Percentiles rank a stretch among this genome's conserved stretches.
These are phyloP conservation scores for Oryza punctata DNA, from an alignment of 176 grass and related monocot genomes.

Conservation along the genomic window DNA sequence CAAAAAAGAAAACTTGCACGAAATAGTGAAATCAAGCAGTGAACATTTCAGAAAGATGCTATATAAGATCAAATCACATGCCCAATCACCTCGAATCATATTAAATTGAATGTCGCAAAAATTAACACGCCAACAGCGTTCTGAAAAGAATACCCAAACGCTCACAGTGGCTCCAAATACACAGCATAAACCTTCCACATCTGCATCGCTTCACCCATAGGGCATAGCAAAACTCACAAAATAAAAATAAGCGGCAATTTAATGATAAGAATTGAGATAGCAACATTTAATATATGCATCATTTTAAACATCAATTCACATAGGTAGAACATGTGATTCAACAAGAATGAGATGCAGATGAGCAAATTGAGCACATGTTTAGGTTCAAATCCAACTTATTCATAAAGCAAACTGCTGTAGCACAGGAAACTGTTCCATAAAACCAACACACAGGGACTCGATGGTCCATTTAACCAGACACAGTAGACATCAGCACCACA, in stretches of 20 bases:
- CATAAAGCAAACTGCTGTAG: not conserved
- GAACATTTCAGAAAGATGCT: too few relatives aligned
- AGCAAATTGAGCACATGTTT: not conserved
- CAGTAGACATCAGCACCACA: not conserved
- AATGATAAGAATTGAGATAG: too few relatives aligned
- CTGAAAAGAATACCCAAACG: too few relatives aligned
- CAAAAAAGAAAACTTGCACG: too few relatives aligned
- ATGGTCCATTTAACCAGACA: not conserved
- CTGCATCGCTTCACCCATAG: not conserved
- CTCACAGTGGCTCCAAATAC: too few relatives aligned
- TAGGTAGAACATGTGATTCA: too few relatives aligned
- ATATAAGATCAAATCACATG: too few relatives aligned
- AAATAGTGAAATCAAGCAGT: too few relatives aligned
- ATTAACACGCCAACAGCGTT: too few relatives aligned
- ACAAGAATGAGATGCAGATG: not conserved
- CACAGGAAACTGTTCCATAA: not conserved
- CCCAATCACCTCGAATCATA: too few relatives aligned
- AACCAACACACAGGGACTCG: not conserved
- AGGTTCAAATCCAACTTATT: slow-evolving; percentile 27
- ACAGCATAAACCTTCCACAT: not conserved
- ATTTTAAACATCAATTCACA: not conserved
- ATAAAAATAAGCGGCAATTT: too few relatives aligned
- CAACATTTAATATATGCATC: not conserved
- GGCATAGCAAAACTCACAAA: not conserved
- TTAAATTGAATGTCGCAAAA: too few relatives aligned